Conservation (phyloP, 1,284 basidiomycete genomes). For the Marasmius oreades region DNA sequence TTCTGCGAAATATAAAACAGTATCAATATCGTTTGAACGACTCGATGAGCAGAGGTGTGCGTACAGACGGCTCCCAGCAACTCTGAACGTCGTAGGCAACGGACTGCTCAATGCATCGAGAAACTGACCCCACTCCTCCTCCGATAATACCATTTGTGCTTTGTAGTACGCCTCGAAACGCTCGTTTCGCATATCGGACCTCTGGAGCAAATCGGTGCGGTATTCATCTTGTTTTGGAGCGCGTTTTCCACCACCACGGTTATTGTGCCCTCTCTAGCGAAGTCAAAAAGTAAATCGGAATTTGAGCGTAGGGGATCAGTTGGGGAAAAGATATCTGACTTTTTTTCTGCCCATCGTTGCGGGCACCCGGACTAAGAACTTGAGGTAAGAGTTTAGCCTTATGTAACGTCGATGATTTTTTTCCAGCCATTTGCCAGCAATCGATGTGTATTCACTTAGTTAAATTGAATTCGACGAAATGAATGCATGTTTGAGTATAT, state of each 20-base stretch:
- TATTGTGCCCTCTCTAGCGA: neutral
- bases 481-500: too few species aligned
- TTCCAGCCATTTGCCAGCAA: too few species aligned
- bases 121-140: conserved; percentile 80
- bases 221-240: conserved; percentile 19
- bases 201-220: conserved; percentile 45
- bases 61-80: conserved; percentile 85
- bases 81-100: conserved; percentile 92
- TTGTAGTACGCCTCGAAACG: conserved; percentile 78
- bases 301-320: neutral
- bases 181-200: conserved; percentile 66
- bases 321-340: conserved; percentile 1
- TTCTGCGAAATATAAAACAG: conserved; percentile 36
- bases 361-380: neutral
- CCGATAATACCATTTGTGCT: conserved; percentile 65
- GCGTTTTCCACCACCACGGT: conserved; percentile 1
- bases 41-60: conserved; percentile 24
- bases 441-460: too few species aligned
- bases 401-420: conserved; percentile 15
- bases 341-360: conserved; percentile 8
- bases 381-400: neutral
- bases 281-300: neutral
- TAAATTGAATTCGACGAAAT: too few species aligned
- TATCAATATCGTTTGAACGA: neutral
- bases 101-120: conserved; percentile 67